phyloP scores from a whole-genome alignment of 2,329 filamentous ascomycete genomes.

The Penicillium oxalicum region DNA sequence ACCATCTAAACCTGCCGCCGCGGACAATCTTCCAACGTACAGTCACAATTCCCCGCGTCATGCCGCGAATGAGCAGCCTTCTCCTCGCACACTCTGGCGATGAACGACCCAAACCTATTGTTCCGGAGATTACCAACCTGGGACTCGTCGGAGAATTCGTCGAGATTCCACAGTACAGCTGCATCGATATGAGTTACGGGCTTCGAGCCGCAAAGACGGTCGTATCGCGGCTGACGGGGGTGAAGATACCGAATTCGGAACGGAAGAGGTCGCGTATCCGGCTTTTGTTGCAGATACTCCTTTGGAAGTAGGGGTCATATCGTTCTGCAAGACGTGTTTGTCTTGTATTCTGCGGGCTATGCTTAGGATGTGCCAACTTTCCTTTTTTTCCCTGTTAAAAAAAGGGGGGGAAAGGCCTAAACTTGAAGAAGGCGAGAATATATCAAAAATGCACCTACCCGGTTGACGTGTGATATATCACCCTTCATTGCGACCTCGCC shows the following conservation, averaged over 20 bases:
- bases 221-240: constrained; percentile 17
- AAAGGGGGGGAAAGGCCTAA: no score
- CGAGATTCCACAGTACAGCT: constrained; percentile 13
- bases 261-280: background rate
- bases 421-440: no score
- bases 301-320: background rate
- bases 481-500: no score
- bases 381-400: no score
- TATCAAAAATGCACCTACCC: no score
- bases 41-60: constrained; percentile 35
- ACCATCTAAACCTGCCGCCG: constrained; percentile 31
- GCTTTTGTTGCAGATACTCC: background rate
- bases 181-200: constrained; percentile 14
- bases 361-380: background rate
- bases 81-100: constrained; percentile 18
- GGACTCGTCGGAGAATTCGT: constrained; percentile 18
- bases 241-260: background rate
- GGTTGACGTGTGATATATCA: no score
- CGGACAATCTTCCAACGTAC: constrained; percentile 24
- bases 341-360: background rate
- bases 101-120: constrained; percentile 35
- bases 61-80: constrained; percentile 37
- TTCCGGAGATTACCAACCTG: constrained; percentile 24
- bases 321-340: background rate
- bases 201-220: constrained; percentile 18